Base-by-base conservation (phyloP, 1,284 basidiomycete species). In the Moesziomyces parantarcticus region DNA sequence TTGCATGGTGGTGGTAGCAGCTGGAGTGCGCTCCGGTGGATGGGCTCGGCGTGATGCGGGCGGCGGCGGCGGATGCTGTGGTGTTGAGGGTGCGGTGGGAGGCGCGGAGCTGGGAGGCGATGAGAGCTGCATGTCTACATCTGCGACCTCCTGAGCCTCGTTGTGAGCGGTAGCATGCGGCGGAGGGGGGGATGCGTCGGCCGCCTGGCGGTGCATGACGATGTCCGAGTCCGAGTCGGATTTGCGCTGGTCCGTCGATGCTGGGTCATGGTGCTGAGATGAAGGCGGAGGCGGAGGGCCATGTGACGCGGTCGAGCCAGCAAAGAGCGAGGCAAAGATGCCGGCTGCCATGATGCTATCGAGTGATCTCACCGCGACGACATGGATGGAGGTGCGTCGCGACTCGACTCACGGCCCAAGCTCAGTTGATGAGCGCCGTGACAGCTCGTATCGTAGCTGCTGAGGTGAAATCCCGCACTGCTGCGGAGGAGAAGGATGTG, bases 31-130 rank as follows among this genome's bases (percentile, higher is more conserved):
- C 20, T 54, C 55, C 11, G 41, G 58, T 50, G 21, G 56, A 21
- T 4, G 42, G 25, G 6, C 16, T 13, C n/a, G 41, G 6, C 47
- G 34, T 1, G 36, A 11, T n/a, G n/a, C n/a, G n/a, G n/a, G n/a
- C n/a, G n/a, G n/a, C n/a, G n/a, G n/a, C 2, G 52, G 36, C 22
- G 56, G n/a, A 9, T 47, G 8, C 7, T 29, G 50, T 8, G 50
- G 54, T 16, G 62, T 59, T 11, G 23, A 7, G 1, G 62, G 62
- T 40, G 50, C 53, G 26, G 26, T 25, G 14, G 63, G 57, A 8
- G 64, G 64, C 32, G 63, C 53, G 10, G 65, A 68, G 51, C 65
- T 68, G 14, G 65, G 65, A 8, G 65, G 65, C 7, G 55, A 68
- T 1, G 65, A 68, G 1, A 68, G 55, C 47, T 67, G 49, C 64